Evolutionary conservation across 352 stramenopile species (phyloP), one percentile per base, ranked within the genome.

Genomic region (Globisporangium okanoganense): DNA sequence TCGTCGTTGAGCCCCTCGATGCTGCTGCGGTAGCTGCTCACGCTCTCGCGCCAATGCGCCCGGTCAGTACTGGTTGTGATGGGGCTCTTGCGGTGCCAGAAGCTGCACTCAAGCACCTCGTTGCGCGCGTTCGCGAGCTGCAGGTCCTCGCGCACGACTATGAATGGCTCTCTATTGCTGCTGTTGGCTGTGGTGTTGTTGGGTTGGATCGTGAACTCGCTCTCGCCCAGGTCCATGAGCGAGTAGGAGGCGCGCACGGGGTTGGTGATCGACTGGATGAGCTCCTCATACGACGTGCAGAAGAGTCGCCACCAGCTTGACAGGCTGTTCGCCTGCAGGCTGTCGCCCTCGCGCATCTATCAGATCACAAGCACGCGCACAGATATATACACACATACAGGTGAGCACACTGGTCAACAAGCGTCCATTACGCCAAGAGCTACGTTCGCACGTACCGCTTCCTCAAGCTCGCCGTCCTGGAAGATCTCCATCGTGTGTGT

Each of bases 401-500:
- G 49, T 45, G 40, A 45, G 36, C 36, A 43, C 36, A 43, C 13
- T 14, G 9, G 10, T 40, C 16, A 8, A 40, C 16, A 40, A 43
- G 36, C 36, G n/a, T 13, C 36, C 36, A 43, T 43, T 9, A 40
- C 7, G 8, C 27, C 48, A 55, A 27, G 16, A 55, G 24, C 35
- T 16, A 62, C 31, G 18, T 41, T n/a, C n/a, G n/a, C n/a, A 69
- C 74, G 48, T 40, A 92, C 83, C 79, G 88, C 83, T 31, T 78
- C 72, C 58, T 93, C 83, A 5, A 93, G 72, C 61, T 93, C 83
- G 38, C 83, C 83, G 44, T 91, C 82, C 43, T 79, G 71, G 65
- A 93, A 93, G 60, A 93, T 91, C 71, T 93, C 83, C 78, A 93
- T 90, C 20, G 43, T 25, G 20, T n/a, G 38, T 48, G n/a, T 22